Evolutionary conservation across 768 basidiomycete genomes (phyloP), one percentile per base, ranked within the genome.

Genomic region (Leccinum imitatum): DNA sequence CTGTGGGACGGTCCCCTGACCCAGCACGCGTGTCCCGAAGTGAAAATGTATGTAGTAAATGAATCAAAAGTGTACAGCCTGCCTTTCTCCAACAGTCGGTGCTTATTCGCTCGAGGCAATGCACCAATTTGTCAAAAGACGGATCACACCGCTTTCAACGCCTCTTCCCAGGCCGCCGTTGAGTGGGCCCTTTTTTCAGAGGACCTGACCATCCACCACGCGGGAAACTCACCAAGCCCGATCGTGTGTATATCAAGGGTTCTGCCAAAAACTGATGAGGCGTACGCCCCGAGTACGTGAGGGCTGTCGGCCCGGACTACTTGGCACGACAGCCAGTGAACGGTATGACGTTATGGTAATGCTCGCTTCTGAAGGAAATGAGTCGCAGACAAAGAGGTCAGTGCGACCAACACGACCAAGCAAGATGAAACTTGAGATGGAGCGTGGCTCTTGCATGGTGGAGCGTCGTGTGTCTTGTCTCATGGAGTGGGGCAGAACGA

Each of bases 1-100:
- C 47, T 23, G 23, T 48, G 21, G 47, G 47, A n/a, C 9, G 47
- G 11, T 6, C 70, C 74, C 81, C 62, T 59, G 58, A 57, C 65
- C 65, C 60, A 69, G 53, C 39, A 25, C n/a, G 51, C 44, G 35
- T 56, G 7, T 6, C 61, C 44, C 21, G 37, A 63, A 30, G 21
- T 17, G n/a, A 58, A 44, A 59, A 63, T 48, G 33, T 30, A 27
- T 7, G 25, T 33, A 50, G 23, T 6, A 15, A 27, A 13, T 25
- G 41, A 31, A 54, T 55, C 39, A 23, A 35, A 35, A 31, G 7
- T 31, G 66, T 23, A 68, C 53, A 68, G 66, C 59, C 56, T 15
- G 11, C 30, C 23, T 35, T 50, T 51, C 53, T 6, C 52, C 27
- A 31, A 11, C 21, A 25, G 17, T 21, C 37, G 30, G 50, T 31